phyloP scores from a whole-genome alignment of 2,329 filamentous ascomycete genomes.

The Metarhizium brunneum region DNA sequence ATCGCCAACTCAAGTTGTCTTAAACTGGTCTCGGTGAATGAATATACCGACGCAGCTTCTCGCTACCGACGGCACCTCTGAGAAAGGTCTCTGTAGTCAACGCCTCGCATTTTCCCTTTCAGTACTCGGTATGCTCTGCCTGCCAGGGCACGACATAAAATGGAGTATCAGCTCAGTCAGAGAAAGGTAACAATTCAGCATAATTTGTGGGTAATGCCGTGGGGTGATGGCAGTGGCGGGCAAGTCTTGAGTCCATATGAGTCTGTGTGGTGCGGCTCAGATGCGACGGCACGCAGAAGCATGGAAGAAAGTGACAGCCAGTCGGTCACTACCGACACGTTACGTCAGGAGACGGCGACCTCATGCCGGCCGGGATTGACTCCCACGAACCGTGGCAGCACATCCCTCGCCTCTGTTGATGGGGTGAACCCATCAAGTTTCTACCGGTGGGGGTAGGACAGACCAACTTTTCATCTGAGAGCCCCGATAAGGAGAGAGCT shows the following conservation, averaged over 20 bases:
- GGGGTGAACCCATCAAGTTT: not conserved
- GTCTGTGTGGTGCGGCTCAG: not conserved
- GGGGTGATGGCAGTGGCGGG: not conserved
- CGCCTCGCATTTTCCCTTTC: not conserved
- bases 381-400: not conserved
- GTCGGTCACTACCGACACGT: conserved; percentile 8
- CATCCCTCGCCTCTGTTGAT: not conserved
- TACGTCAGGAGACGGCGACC: conserved; percentile 4
- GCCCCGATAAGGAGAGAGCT: not conserved
- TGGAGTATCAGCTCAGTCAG: not conserved
- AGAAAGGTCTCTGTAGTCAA: not conserved
- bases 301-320: not conserved
- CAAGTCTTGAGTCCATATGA: not conserved
- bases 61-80: not conserved
- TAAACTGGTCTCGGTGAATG: not conserved
- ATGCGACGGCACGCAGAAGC: conserved; percentile 3
- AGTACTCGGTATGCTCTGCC: not conserved
- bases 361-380: not conserved
- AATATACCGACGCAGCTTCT: not conserved
- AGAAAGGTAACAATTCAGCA: not conserved
- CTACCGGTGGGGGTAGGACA: not conserved
- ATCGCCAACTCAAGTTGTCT: not conserved
- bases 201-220: not conserved
- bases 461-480: not conserved
- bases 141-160: not conserved